These are phyloP conservation scores for Sphaceloma murrayae DNA, from an alignment of 2,329 filamentous ascomycete genomes.

Conservation along the genomic window DNA sequence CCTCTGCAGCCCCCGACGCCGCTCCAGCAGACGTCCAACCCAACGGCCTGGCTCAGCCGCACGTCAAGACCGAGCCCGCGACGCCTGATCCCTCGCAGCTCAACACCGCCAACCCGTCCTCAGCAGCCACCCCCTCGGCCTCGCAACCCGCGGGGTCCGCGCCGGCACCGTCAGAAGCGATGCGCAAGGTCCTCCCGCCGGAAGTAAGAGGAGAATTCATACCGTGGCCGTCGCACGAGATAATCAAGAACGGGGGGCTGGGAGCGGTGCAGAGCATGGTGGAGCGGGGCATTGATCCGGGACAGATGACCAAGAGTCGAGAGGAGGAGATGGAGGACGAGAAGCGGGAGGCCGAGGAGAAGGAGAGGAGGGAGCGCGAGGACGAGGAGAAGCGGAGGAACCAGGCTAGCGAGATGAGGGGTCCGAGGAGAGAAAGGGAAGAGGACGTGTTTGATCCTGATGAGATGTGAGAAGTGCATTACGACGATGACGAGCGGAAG, in stretches of 20 bases:
- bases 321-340: conserved; percentile 32
- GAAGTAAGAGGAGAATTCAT: conserved; percentile 44
- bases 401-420: conserved; percentile 19
- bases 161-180: conserved; percentile 23
- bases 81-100: conserved; percentile 21
- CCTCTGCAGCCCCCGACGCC: neutral
- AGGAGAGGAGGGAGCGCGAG: conserved; percentile 32
- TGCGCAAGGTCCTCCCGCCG: conserved; percentile 9
- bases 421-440: conserved; percentile 16
- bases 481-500: too few relatives aligned
- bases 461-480: conserved; percentile 23
- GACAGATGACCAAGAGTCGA: conserved; percentile 34
- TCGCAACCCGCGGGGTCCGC: conserved; percentile 43
- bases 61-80: conserved; percentile 27
- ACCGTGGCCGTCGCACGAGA: conserved; percentile 66
- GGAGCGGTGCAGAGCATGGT: conserved; percentile 50
- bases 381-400: conserved; percentile 23
- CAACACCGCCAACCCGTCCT: neutral
- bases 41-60: conserved; percentile 17
- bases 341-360: conserved; percentile 30
- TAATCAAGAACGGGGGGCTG: conserved; percentile 59
- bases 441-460: conserved; percentile 30
- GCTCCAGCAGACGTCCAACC: too few relatives aligned
- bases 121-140: conserved; percentile 27
- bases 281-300: conserved; percentile 54